Percentiles rank a stretch among this genome's conserved stretches.
phyloP scores from a whole-genome alignment of 2,329 filamentous ascomycete species.

The Penicillium frequentans region DNA sequence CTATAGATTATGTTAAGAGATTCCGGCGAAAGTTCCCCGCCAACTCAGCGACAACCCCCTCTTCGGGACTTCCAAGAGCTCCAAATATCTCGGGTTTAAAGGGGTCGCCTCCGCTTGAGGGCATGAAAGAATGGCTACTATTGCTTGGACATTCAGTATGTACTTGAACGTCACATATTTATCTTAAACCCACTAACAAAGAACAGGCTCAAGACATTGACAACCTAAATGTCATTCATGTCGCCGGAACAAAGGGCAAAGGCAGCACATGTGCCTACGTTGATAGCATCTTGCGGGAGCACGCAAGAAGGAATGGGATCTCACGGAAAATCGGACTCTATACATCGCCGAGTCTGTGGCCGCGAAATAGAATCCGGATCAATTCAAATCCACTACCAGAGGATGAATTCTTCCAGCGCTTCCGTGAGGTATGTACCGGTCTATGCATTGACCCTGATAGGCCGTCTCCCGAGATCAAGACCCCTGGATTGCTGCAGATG shows the following conservation, averaged over 20 bases:
- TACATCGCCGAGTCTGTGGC: slow-evolving; percentile 61
- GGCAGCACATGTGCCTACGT: slow-evolving; percentile 12
- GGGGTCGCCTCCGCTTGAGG: background rate
- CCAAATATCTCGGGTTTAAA: background rate
- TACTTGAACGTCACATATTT: background rate
- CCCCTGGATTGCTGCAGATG: slow-evolving; percentile 48
- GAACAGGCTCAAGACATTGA: background rate
- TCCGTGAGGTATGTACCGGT: slow-evolving; percentile 12
- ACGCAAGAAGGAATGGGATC: slow-evolving; percentile 1
- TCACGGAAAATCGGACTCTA: slow-evolving; percentile 59
- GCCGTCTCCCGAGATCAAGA: slow-evolving; percentile 20
- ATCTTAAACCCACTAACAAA: background rate
- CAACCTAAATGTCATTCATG: slow-evolving; percentile 9
- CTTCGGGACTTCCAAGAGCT: background rate
- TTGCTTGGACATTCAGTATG: background rate
- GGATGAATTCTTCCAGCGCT: slow-evolving; percentile 8
- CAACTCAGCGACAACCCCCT: background rate
- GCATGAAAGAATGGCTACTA: background rate
- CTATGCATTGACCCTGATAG: slow-evolving; percentile 52
- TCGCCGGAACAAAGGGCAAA: slow-evolving; percentile 15
- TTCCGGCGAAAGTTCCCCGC: background rate
- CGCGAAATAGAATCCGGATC: slow-evolving; percentile 14
- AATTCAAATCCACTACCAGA: slow-evolving; percentile 12
- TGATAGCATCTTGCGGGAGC: slow-evolving; percentile 1
- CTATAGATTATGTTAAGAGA: background rate